A percentile compares a stretch with the other conserved stretches of the same genome.
Evolutionary conservation across 2,329 filamentous ascomycete genomes (phyloP).

Genomic region (Arthrobotrys megalospora): DNA sequence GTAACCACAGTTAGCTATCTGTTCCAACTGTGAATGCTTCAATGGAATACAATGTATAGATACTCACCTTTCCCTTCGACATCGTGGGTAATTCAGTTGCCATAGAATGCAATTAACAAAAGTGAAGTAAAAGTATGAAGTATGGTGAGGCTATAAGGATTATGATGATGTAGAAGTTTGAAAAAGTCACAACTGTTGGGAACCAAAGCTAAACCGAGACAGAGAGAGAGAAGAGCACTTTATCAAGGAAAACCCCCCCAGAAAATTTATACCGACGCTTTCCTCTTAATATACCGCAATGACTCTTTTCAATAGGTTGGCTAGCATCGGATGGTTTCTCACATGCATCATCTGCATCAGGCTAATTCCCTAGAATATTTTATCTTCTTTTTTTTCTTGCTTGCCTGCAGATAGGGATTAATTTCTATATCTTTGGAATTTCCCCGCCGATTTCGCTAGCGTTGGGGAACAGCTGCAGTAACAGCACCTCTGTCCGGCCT

Average conservation of each 20-base stretch:
- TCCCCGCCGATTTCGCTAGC: constrained; percentile 60
- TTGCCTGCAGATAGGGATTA: constrained; percentile 41
- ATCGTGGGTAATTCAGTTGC: constrained; percentile 48
- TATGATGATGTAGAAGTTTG: not conserved
- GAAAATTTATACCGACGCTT: constrained; percentile 58
- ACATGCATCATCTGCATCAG: constrained; percentile 10
- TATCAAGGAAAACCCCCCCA: constrained; percentile 4
- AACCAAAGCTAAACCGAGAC: not conserved
- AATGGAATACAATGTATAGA: not conserved
- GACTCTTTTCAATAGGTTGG: constrained; percentile 49
- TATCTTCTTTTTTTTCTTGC: constrained; percentile 6
- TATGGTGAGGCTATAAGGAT: constrained; percentile 6
- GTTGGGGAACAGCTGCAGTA: not conserved
- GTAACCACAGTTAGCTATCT: constrained; percentile 12
- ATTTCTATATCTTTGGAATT: constrained; percentile 10
- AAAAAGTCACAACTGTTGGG: constrained; percentile 15
- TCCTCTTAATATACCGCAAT: constrained; percentile 31
- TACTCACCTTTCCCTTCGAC: constrained; percentile 58
- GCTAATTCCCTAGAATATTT: constrained; percentile 7
- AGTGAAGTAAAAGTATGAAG: not conserved
- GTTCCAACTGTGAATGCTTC: not conserved
- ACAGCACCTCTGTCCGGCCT: constrained; percentile 17
- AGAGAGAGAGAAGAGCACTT: not conserved
- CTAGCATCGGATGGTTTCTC: constrained; percentile 55
- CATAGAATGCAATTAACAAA: constrained; percentile 34